These are phyloP conservation scores for Sporothrix globosa DNA, from an alignment of 2,329 filamentous ascomycete species.

Conservation along the genomic window DNA sequence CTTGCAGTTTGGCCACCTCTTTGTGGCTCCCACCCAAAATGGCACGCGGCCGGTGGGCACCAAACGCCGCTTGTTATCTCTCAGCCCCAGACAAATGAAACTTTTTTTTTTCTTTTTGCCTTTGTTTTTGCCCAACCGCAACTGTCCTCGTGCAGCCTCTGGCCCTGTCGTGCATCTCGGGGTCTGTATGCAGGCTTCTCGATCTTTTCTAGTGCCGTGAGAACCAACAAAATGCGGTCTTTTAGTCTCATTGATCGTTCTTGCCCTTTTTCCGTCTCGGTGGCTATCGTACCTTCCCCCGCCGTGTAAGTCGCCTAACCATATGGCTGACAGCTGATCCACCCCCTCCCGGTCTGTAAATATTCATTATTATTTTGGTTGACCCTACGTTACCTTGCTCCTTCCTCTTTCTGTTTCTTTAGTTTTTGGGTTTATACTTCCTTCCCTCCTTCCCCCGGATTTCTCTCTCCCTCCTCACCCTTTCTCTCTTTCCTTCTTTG, in stretches of 20 bases:
- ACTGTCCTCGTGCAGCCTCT: not conserved
- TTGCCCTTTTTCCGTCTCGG: constrained; percentile 10
- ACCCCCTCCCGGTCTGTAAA: not conserved
- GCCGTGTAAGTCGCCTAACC: constrained; percentile 17
- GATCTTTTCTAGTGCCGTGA: constrained; percentile 22
- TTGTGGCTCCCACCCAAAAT: not conserved
- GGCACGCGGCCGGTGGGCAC: not conserved
- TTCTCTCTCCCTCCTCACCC: not conserved
- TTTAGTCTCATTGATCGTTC: not conserved
- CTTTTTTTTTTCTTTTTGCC: not conserved
- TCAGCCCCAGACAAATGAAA: constrained; percentile 16
- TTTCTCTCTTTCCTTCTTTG: not conserved
- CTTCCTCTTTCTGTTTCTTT: not conserved
- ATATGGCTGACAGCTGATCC: not conserved
- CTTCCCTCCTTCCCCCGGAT: not conserved
- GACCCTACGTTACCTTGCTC: not conserved
- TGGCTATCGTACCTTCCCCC: constrained; percentile 16
- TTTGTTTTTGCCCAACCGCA: not conserved
- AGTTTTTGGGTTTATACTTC: not conserved
- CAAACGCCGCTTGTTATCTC: constrained; percentile 20
- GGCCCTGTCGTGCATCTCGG: constrained; percentile 2
- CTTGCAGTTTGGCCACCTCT: not conserved
- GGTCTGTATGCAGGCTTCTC: constrained; percentile 5
- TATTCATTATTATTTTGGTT: not conserved
- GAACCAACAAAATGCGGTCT: constrained; percentile 1